These are phyloP conservation scores for Anthracocystis walkeri DNA, from an alignment of 1,284 basidiomycete genomes.

Conservation along the genomic window DNA sequence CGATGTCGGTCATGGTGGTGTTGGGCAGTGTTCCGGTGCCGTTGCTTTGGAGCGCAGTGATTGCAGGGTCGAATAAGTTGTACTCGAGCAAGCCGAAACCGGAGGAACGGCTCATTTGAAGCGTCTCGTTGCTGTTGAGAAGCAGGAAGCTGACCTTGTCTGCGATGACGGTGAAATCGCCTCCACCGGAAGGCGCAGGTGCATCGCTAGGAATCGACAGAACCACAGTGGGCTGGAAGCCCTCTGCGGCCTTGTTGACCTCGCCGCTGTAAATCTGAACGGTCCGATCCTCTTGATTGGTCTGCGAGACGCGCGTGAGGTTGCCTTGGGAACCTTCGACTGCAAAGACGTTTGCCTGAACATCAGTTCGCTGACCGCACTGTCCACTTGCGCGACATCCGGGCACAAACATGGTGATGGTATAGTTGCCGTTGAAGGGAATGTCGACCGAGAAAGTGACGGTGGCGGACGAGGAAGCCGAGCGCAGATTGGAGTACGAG, in stretches of 20 bases:
- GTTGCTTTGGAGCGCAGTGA: constrained; percentile 35
- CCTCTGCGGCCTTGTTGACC: constrained; percentile 73
- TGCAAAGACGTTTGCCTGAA: constrained; percentile 85
- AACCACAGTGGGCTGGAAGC: constrained; percentile 54
- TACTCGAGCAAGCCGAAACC: constrained; percentile 62
- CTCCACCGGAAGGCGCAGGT: constrained; percentile 76
- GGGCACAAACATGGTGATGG: constrained; percentile 85
- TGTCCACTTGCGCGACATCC: constrained; percentile 85
- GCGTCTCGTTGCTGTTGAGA: constrained; percentile 56
- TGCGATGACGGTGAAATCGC: constrained; percentile 80
- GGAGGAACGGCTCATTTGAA: constrained; percentile 34
- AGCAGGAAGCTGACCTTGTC: constrained; percentile 71
- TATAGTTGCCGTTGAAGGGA: constrained; percentile 85
- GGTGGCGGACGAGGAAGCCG: constrained; percentile 74
- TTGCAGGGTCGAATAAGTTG: constrained; percentile 52
- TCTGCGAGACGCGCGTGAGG: constrained; percentile 78
- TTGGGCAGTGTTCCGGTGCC: constrained; percentile 54
- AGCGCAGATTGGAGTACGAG: constrained; percentile 76
- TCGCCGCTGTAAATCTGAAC: constrained; percentile 83
- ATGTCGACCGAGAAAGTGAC: constrained; percentile 92
- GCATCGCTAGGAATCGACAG: constrained; percentile 59
- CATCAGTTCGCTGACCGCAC: constrained; percentile 82
- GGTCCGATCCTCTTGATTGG: constrained; percentile 77
- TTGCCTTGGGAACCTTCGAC: constrained; percentile 41
- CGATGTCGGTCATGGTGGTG: constrained; percentile 78